A percentile compares a stretch with the other conserved stretches of the same genome.
Conservation (phyloP, 139 green algal species). For the Picochlorum sp. region DNA sequence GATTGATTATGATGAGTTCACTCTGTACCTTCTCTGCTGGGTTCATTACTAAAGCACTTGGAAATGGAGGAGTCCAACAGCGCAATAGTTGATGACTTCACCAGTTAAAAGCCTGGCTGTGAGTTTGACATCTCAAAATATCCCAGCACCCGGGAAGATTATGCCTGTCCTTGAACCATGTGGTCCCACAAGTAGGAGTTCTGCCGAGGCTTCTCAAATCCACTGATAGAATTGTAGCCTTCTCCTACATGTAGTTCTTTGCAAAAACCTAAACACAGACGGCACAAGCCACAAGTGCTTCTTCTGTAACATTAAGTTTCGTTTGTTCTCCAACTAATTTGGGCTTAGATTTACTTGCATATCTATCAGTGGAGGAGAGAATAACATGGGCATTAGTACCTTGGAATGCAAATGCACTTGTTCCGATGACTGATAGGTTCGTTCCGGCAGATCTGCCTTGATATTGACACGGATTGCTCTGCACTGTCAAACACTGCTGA, state of each 20-base stretch:
- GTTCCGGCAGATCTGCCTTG: neutral
- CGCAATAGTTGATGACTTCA: neutral
- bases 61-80: neutral
- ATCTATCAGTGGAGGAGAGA: neutral
- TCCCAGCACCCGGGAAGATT: conserved; percentile 26
- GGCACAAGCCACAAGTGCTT: conserved; percentile 28
- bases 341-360: neutral
- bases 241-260: neutral
- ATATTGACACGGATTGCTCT: neutral
- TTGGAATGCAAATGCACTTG: conserved; percentile 38
- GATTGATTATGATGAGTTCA: too few species aligned
- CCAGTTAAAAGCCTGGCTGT: neutral
- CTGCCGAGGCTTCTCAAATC: neutral
- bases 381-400: conserved; percentile 34
- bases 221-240: neutral
- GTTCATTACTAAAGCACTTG: too few species aligned
- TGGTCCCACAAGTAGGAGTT: conserved; percentile 34
- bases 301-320: conserved; percentile 5
- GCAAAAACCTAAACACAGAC: conserved; percentile 12
- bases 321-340: neutral
- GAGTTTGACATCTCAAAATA: conserved; percentile 26
- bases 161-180: conserved; percentile 17
- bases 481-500: conserved; percentile 13
- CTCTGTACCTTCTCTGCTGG: too few species aligned
- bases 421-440: neutral